Evolutionary conservation across 306 rosid species (phyloP), one percentile per base, ranked within the genome.

Genomic region (Vicia villosa): DNA sequence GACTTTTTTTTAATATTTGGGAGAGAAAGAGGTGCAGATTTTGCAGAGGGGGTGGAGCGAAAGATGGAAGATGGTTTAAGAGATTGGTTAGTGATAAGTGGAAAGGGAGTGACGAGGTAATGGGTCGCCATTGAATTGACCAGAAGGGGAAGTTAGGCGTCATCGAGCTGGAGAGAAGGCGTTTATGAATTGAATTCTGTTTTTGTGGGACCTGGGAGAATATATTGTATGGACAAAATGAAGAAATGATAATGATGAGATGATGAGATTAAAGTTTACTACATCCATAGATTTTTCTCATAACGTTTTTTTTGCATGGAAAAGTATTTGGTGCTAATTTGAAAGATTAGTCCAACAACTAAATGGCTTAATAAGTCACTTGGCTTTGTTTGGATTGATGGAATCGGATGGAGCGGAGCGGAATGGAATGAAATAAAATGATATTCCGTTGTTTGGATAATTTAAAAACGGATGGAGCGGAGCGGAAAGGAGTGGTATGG

Each of bases 91-190:
- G 20, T 78, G 78, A 69, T 56, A n/a, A 77, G 30, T 63, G 87
- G 66, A 32, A 78, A 45, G 2, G 69, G 54, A 2, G 85, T 22
- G 15, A 54, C 36, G 52, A 80, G 73, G 0, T 72, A 36, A 78
- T 57, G 34, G 32, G 78, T 66, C 21, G 96, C 95, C 98, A 93
- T 93, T 41, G 88, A 34, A 16, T 55, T 32, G 11, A 16, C 10
- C 4, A 6, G 11, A 20, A 38, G 20, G 47, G 52, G 10, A 34
- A 24, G 56, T 10, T 16, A 13, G 21, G 74, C 16, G 32, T 8
- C 40, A 58, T 24, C 26, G 10, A 38, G 3, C 8, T 34, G 10
- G 38, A 6, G 19, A 6, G 78, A 37, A 68, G 28, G 50, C 73
- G 38, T 34, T 5, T 34, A 34, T 34, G 38, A 34, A 34, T 34